Base-by-base conservation (phyloP, 2,329 filamentous ascomycete genomes). In the Aspergillus sp. region DNA sequence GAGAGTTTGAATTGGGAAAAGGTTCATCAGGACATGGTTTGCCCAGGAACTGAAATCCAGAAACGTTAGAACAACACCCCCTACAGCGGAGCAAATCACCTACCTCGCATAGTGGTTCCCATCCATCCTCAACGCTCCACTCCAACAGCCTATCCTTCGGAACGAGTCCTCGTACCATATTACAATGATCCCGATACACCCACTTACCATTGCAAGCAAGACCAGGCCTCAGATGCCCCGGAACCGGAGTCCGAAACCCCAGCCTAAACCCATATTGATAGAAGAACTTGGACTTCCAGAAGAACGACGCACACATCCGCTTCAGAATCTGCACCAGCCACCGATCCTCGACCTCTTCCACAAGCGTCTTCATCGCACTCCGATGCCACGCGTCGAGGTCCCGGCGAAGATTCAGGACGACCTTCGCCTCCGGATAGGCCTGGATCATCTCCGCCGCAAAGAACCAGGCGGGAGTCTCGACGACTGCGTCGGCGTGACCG, bases 371-470 rank as follows among this genome's bases (percentile, higher is more conserved):
- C 14, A 47, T 29, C 5, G 45, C 25, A 21, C 56, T 58, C 13
- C 32, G 40, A 13, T 56, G 50, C 56, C 56, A 58, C 9, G 53
- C 53, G 17, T 53, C 16, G 13, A 54, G n/a, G 23, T 56, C 56
- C 1, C 29, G 41, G 2, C 56, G 43, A 16, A 44, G 43, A 40
- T 58, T 58, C 6, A 58, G 20, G 14, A 58, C 51, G 16, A 58
- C 50, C 13, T 53, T 51, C 16, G 53, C 55, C 6, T 66, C 58
- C 0, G 72, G 72, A 46, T 73, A 74, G 2, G 64, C 61, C 5
- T 53, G 49, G 16, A 70, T 49, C 3, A 75, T 52, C 45, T 75
- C 69, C 13, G 60, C 55, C 1, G 60, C 59, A 53, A 75, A 74
- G 14, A 61, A 53, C 7, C 49, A 53, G 11, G 59, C 59, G 0